phyloP scores from a whole-genome alignment of 176 grass and related monocot species.

The Aegilops tauschii region DNA sequence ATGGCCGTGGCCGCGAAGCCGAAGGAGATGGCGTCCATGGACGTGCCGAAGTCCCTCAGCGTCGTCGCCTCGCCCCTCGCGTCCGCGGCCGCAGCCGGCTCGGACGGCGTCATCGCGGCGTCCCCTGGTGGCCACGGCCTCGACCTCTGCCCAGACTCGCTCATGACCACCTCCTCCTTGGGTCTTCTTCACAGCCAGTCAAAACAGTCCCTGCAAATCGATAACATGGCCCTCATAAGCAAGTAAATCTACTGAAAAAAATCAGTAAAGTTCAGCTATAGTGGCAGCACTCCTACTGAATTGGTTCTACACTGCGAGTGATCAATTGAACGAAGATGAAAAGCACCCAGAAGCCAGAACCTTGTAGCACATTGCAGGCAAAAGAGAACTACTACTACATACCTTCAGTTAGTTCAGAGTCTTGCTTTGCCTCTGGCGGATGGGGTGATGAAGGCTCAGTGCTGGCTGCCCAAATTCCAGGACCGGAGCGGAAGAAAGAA shows the following conservation, averaged over 20 bases:
- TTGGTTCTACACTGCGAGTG: neutral
- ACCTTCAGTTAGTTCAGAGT: neutral
- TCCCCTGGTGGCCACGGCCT: slow-evolving; percentile 58
- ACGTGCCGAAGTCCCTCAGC: slow-evolving; percentile 80
- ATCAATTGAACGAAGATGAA: neutral
- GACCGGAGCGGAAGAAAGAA: neutral
- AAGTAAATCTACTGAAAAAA: neutral
- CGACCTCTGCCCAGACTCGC: slow-evolving; percentile 52
- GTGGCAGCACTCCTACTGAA: neutral
- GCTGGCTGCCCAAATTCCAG: neutral
- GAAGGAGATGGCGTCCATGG: slow-evolving; percentile 92
- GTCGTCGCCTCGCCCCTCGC: slow-evolving; percentile 45
- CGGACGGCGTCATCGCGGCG: slow-evolving; percentile 33
- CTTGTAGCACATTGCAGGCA: neutral
- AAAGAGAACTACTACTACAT: neutral
- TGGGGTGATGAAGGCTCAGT: neutral
- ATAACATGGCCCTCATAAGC: neutral
- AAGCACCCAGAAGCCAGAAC: neutral
- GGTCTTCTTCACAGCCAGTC: neutral
- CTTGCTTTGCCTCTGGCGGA: neutral
- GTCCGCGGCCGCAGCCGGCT: slow-evolving; percentile 10
- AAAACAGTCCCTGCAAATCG: neutral
- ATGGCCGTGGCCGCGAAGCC: slow-evolving; percentile 92
- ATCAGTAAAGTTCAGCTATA: neutral
- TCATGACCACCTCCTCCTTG: slow-evolving; percentile 38